phyloP scores from a whole-genome alignment of 169 alveolate genomes.

The Babesia caballi region DNA sequence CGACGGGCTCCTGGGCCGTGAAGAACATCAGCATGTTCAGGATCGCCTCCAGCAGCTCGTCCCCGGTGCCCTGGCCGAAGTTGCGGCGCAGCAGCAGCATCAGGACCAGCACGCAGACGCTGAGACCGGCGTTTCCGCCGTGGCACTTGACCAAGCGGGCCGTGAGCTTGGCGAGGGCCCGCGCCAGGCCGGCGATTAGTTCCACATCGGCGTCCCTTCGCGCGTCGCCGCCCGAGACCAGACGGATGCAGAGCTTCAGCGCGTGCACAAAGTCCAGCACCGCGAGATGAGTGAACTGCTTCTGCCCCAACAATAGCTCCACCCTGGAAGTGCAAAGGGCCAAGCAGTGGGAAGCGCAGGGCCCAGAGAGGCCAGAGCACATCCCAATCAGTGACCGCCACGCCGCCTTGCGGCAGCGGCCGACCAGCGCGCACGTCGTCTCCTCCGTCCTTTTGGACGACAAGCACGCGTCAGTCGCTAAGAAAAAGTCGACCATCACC shows the following conservation, averaged over 20 bases:
- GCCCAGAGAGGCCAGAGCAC: not conserved
- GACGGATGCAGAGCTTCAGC: conserved; percentile 1
- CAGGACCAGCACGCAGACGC: not conserved
- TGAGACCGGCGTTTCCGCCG: not conserved
- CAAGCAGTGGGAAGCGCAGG: not conserved
- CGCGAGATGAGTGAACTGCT: not conserved
- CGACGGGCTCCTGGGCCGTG: not conserved
- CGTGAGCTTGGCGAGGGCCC: conserved; percentile 12
- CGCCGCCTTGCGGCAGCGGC: not conserved
- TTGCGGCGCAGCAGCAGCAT: conserved; percentile 13
- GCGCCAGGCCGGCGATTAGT: not conserved
- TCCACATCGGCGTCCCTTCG: not conserved
- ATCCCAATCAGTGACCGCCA: conserved; percentile 10
- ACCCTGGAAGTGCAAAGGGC: not conserved
- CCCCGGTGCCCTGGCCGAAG: conserved; percentile 15
- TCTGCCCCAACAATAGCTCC: conserved; percentile 9
- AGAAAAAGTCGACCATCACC: conserved; percentile 17
- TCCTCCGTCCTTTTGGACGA: not conserved
- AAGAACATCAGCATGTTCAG: conserved; percentile 4
- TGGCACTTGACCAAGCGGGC: conserved; percentile 4
- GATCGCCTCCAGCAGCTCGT: conserved; percentile 32
- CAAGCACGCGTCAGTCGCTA: conserved; percentile 1
- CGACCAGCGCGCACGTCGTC: not conserved
- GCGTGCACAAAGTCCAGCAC: conserved; percentile 10
- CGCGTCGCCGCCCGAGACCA: not conserved